Conservation (phyloP, 176 grass and related monocot species). For the Cenchrus americanus region DNA sequence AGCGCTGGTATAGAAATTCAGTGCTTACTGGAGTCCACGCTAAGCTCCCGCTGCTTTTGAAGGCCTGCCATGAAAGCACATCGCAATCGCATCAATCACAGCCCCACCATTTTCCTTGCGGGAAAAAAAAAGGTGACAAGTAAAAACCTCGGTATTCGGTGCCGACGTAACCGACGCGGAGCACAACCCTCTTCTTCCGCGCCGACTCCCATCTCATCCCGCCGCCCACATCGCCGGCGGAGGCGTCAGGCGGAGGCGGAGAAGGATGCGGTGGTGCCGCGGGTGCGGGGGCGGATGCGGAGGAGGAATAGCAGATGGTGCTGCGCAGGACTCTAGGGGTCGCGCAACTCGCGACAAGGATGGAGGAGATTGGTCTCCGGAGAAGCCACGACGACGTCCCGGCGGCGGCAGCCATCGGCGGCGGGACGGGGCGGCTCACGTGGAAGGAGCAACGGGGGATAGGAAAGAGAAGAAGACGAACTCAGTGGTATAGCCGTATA, state of each 20-base stretch:
- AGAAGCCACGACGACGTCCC: constrained; percentile 44
- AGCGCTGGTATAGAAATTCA: not conserved
- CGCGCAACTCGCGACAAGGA: constrained; percentile 28
- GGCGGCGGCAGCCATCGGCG: constrained; percentile 46
- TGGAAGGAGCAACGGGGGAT: not conserved
- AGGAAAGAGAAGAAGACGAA: not conserved
- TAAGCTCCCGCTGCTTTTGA: constrained; percentile 74
- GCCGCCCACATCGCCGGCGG: constrained; percentile 1
- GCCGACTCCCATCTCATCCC: constrained; percentile 73
- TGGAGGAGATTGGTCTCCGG: constrained; percentile 44
- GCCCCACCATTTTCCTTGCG: not conserved
- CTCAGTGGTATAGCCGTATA: not conserved
- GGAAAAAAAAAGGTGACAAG: not conserved
- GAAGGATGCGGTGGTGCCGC: not conserved
- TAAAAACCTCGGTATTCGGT: constrained; percentile 76
- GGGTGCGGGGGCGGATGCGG: constrained; percentile 1
- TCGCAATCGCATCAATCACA: not conserved
- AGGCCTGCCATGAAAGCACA: constrained; percentile 59
- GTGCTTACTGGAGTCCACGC: constrained; percentile 68
- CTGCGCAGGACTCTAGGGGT: constrained; percentile 43
- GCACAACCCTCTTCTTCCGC: constrained; percentile 90
- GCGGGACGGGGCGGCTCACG: not conserved
- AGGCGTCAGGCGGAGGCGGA: constrained; percentile 22
- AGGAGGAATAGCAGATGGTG: constrained; percentile 33
- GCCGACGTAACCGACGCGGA: constrained; percentile 85